phyloP scores from a whole-genome alignment of 176 grass and related monocot genomes.

The Aechmea fasciata region DNA sequence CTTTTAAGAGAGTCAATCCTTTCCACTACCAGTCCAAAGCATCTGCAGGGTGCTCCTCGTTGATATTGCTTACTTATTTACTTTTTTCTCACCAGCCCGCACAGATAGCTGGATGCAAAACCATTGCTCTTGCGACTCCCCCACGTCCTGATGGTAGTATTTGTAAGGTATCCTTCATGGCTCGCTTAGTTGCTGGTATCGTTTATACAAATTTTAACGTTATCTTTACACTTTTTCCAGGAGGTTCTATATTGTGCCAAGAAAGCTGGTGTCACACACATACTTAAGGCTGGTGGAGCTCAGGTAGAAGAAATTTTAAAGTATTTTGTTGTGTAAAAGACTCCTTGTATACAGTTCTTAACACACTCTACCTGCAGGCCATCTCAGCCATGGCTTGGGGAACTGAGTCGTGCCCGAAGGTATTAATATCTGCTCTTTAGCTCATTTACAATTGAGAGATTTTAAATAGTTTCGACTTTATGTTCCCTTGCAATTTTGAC shows the following conservation, averaged over 20 bases:
- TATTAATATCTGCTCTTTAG: constrained; percentile 2
- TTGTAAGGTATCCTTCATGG: constrained; percentile 64
- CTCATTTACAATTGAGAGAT: too few relatives aligned
- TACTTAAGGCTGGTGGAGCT: constrained; percentile 90
- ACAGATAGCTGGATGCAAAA: constrained; percentile 92
- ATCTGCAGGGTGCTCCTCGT: not conserved
- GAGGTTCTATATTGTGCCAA: constrained; percentile 98
- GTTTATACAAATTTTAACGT: constrained; percentile 2
- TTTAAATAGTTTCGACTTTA: not conserved
- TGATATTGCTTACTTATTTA: constrained; percentile 14
- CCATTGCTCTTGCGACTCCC: constrained; percentile 80
- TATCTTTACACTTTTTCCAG: constrained; percentile 24
- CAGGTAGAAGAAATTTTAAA: constrained; percentile 43
- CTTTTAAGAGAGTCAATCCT: not conserved
- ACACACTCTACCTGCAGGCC: constrained; percentile 38
- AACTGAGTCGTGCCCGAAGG: constrained; percentile 85
- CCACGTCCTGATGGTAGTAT: constrained; percentile 72
- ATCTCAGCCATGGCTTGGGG: constrained; percentile 97
- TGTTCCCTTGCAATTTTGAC: not conserved
- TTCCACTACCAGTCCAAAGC: constrained; percentile 12
- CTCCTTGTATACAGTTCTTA: constrained; percentile 10
- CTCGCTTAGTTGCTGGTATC: constrained; percentile 1
- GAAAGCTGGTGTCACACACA: constrained; percentile 89
- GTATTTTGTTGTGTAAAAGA: not conserved
- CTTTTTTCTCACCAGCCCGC: constrained; percentile 57